Evolutionary conservation across 768 basidiomycete genomes (phyloP).

Genomic region (Leccinum broughii): DNA sequence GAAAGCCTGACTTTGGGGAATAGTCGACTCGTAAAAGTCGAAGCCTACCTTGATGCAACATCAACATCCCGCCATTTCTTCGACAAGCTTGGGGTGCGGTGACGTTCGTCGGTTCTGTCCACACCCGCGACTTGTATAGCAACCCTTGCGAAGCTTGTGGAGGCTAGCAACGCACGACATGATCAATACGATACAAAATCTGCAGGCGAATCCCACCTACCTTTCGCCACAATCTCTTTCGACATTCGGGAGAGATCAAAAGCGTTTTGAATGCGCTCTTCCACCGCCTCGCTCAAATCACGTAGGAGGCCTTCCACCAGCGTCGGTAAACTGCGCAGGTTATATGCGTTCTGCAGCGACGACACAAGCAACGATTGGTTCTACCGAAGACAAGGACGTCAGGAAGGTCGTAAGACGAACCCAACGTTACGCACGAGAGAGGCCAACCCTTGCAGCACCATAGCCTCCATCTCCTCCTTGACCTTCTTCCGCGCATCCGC

Average conservation of each 20-base stretch:
- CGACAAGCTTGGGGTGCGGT: slow-evolving; percentile 82
- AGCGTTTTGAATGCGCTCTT: slow-evolving; percentile 73
- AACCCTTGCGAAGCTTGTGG: slow-evolving; percentile 36
- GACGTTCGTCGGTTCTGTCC: slow-evolving; percentile 87
- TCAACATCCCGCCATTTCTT: slow-evolving; percentile 85
- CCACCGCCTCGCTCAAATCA: slow-evolving; percentile 82
- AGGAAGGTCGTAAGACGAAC: neutral
- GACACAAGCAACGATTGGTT: slow-evolving; percentile 90
- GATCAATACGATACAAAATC: neutral
- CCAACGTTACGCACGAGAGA: slow-evolving; percentile 58
- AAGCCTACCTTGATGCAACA: slow-evolving; percentile 60
- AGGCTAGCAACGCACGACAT: slow-evolving; percentile 4
- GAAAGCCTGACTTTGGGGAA: neutral
- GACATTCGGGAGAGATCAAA: slow-evolving; percentile 90
- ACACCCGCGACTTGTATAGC: slow-evolving; percentile 81
- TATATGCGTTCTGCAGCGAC: slow-evolving; percentile 94
- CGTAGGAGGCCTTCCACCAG: slow-evolving; percentile 76
- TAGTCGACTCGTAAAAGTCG: neutral
- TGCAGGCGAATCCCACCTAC: slow-evolving; percentile 35
- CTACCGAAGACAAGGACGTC: slow-evolving; percentile 39
- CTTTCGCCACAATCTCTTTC: slow-evolving; percentile 80
- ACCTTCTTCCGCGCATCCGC: slow-evolving; percentile 70
- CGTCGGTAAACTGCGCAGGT: slow-evolving; percentile 80
- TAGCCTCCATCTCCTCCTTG: slow-evolving; percentile 85
- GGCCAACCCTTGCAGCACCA: slow-evolving; percentile 79